Evolutionary conservation across 2,329 filamentous ascomycete species (phyloP).

Genomic region (Canariomyces notabilis): DNA sequence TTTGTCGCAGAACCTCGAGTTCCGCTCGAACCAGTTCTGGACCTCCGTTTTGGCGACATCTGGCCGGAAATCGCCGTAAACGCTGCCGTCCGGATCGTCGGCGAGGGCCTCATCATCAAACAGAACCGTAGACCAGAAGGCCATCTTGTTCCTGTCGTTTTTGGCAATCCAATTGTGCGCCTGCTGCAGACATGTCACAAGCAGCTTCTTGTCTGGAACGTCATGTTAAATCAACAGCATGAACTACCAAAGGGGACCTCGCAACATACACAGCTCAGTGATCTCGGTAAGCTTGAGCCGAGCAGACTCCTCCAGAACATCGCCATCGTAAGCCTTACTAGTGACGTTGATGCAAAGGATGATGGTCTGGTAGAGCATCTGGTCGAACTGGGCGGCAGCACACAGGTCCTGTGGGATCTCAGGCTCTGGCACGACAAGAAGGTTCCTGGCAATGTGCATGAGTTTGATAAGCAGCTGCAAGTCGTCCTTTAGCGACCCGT

Average conservation of each 20-base stretch:
- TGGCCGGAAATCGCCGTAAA: slow-evolving; percentile 50
- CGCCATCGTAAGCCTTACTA: slow-evolving; percentile 62
- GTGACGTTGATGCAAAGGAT: slow-evolving; percentile 62
- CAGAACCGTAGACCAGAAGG: slow-evolving; percentile 62
- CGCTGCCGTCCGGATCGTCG: slow-evolving; percentile 47
- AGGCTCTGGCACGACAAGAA: slow-evolving; percentile 59
- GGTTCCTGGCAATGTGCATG: slow-evolving; percentile 61
- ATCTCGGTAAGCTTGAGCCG: slow-evolving; percentile 56
- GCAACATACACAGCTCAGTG: slow-evolving; percentile 55
- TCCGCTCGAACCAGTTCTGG: slow-evolving; percentile 57
- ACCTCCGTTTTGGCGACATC: slow-evolving; percentile 56
- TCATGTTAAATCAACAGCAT: slow-evolving; percentile 10
- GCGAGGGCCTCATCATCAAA: slow-evolving; percentile 53
- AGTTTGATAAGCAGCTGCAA: slow-evolving; percentile 60
- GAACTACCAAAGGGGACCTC: background rate
- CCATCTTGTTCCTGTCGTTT: slow-evolving; percentile 65
- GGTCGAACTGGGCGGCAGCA: slow-evolving; percentile 58
- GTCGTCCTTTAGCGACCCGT: slow-evolving; percentile 56
- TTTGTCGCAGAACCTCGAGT: slow-evolving; percentile 53
- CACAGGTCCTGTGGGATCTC: slow-evolving; percentile 63
- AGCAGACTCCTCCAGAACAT: slow-evolving; percentile 54
- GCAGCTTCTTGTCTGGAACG: slow-evolving; percentile 55
- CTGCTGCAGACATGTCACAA: slow-evolving; percentile 62
- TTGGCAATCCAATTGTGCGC: slow-evolving; percentile 66
- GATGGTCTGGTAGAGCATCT: slow-evolving; percentile 61